phyloP scores from a whole-genome alignment of 768 basidiomycete species.

The Galerina sulciceps region DNA sequence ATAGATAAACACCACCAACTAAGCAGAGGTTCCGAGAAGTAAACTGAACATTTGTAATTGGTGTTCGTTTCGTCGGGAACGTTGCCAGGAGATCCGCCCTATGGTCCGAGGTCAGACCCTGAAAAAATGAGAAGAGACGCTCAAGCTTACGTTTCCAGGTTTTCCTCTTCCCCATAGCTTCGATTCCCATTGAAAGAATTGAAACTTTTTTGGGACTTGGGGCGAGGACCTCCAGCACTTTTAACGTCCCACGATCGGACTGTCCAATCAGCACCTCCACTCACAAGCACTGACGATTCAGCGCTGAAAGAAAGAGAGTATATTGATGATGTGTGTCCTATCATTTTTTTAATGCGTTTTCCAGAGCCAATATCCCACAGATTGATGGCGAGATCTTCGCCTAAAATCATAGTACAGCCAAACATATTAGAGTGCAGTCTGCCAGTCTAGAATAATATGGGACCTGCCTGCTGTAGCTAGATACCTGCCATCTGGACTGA shows the following conservation, averaged over 20 bases:
- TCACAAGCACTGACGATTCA: constrained; percentile 89
- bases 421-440: neutral
- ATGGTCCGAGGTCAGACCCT: constrained; percentile 3
- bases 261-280: constrained; percentile 93
- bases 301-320: constrained; percentile 91
- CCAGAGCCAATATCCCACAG: constrained; percentile 98
- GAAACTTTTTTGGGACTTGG: constrained; percentile 64
- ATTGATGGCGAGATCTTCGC: constrained; percentile 91
- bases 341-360: constrained; percentile 94
- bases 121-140: neutral
- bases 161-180: constrained; percentile 57
- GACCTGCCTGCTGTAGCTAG: constrained; percentile 83
- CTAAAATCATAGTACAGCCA: constrained; percentile 36
- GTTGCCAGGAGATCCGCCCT: constrained; percentile 88
- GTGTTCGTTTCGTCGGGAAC: constrained; percentile 95
- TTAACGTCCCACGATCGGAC: constrained; percentile 99
- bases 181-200: constrained; percentile 28
- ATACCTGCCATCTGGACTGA: constrained; percentile 94
- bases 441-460: neutral
- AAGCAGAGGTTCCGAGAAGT: constrained; percentile 94
- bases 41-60: constrained; percentile 90
- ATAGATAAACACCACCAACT: constrained; percentile 76
- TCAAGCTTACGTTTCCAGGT: constrained; percentile 69
- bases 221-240: constrained; percentile 64
- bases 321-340: constrained; percentile 87